Conservation (phyloP, 805 yeast species). For the Candida bentonensis region DNA sequence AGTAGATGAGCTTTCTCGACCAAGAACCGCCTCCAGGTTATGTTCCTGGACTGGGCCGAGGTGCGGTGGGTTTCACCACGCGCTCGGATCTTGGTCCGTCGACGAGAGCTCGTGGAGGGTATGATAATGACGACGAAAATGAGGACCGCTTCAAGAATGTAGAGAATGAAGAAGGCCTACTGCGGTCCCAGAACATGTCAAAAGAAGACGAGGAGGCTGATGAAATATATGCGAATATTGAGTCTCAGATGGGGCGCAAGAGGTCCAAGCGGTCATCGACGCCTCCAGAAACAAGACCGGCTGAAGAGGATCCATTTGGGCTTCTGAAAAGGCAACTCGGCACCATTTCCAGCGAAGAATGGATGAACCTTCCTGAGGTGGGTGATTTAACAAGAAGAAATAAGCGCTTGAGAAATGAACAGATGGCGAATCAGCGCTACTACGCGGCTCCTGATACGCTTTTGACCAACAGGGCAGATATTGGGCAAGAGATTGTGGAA, state of each 20-base stretch:
- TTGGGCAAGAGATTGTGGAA: not conserved
- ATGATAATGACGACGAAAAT: constrained; percentile 16
- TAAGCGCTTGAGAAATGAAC: constrained; percentile 52
- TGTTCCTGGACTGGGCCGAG: constrained; percentile 86
- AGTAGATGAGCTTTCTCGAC: constrained; percentile 41
- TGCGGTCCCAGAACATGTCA: constrained; percentile 12
- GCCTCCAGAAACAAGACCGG: not conserved
- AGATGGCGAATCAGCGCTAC: constrained; percentile 48
- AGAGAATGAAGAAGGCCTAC: constrained; percentile 23
- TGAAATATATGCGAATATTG: constrained; percentile 50
- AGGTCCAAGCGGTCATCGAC: constrained; percentile 15
- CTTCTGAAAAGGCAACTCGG: constrained; percentile 55
- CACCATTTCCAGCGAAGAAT: constrained; percentile 48
- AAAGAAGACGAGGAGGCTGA: constrained; percentile 74
- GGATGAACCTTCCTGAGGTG: constrained; percentile 78
- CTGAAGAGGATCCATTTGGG: constrained; percentile 33
- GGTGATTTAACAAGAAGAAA: constrained; percentile 74
- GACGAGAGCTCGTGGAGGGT: constrained; percentile 18
- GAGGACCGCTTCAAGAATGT: constrained; percentile 19
- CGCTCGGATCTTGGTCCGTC: constrained; percentile 58
- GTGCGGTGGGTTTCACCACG: constrained; percentile 87
- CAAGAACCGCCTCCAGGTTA: constrained; percentile 84
- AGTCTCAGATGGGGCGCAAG: constrained; percentile 29
- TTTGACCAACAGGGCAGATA: constrained; percentile 18
- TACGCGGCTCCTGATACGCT: constrained; percentile 77